Evolutionary conservation across 805 yeast genomes (phyloP).

Genomic region (Pichia eremophila): DNA sequence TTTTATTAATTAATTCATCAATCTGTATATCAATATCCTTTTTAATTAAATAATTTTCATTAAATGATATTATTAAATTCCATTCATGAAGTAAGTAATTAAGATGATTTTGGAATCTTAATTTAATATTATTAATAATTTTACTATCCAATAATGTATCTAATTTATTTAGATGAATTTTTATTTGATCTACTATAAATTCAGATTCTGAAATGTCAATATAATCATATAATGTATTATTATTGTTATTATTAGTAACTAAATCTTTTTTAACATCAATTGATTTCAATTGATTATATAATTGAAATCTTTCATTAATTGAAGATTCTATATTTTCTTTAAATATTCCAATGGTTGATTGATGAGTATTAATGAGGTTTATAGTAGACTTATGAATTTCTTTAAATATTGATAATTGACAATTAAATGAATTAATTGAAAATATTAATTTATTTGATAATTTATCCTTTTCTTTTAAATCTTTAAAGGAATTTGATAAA

Average conservation of each 20-base stretch:
- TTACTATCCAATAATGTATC: conserved; percentile 15
- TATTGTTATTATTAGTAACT: background rate
- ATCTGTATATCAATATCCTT: conserved; percentile 16
- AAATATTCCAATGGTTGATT: background rate
- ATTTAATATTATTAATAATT: conserved; percentile 20
- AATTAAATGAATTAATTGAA: background rate
- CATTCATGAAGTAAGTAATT: conserved; percentile 14
- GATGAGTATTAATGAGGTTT: background rate
- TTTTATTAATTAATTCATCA: conserved; percentile 28
- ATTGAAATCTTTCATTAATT: background rate
- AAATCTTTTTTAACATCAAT: conserved; percentile 22
- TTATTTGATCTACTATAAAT: background rate
- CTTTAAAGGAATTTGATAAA: background rate
- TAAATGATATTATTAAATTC: conserved; percentile 16
- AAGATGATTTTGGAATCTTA: conserved; percentile 19
- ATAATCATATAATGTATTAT: background rate
- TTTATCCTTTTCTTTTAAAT: background rate
- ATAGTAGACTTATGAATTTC: background rate
- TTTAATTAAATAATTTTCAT: conserved; percentile 8
- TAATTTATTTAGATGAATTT: background rate
- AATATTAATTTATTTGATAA: background rate
- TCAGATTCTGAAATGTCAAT: background rate
- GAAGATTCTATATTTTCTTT: background rate
- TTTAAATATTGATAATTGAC: background rate
- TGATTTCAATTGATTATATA: background rate